Base-by-base conservation (phyloP, 495 filamentous ascomycete species). In the Antarctomyces pellizariae region DNA sequence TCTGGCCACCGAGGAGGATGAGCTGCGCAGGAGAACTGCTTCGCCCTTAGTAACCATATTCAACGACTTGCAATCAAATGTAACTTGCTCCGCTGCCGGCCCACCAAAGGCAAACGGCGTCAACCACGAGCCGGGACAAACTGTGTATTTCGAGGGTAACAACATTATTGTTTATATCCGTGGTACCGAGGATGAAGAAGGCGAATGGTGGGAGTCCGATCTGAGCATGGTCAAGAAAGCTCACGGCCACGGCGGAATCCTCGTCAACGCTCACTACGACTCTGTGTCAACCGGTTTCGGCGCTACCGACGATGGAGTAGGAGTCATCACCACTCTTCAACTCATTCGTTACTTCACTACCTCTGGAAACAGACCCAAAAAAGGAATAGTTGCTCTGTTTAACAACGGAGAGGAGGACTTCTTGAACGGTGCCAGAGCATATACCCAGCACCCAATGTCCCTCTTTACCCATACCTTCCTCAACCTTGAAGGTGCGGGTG, bases 401-500 rank as follows among this genome's bases (percentile, higher is more conserved):
- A 97, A 97, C 52, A 93, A 95, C 40, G 83, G 78, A 27, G 86
- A 97, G 49, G 86, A 97, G 49, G 80, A 95, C 43, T 86, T 63
- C 30, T 56, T 97, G 23, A 84, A 86, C 42, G 86, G 86, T 3
- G 80, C 86, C 20, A 64, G 72, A 34, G 80, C 70, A n/a, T 89
- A 82, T 34, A 64, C 72, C 15, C 66, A 76, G 26, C 75, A 80
- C 40, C 83, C 83, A 5, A 56, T 92, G 31, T 61, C 71, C 1
- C 61, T 57, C 13, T 72, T 82, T 37, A 57, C 71, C 16, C 71
- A 82, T 39, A 75, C 76, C 0, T 95, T 97, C 44, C 48, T 95
- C 16, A 97, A 97, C 37, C 61, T 97, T 18, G 86, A 97, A 48
- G 86, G 86, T 7, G 84, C 86, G 20, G 86, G 86, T 24, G 86